phyloP scores from a whole-genome alignment of 192 early-diverging fungal genomes.

The Tieghemiomyces parasiticus region DNA sequence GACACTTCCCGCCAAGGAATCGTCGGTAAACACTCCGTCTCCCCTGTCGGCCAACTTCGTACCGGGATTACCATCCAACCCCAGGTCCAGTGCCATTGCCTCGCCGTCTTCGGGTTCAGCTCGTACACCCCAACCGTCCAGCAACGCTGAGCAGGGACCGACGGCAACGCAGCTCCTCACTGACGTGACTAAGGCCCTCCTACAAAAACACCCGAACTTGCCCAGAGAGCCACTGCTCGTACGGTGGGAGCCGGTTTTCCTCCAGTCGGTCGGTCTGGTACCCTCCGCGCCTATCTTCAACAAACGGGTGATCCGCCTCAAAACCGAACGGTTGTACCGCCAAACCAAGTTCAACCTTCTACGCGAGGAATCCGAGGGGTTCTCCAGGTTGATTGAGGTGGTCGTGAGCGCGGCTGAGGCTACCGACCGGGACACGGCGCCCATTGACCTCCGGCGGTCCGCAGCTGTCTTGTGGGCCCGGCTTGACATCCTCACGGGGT shows the following conservation, averaged over 20 bases:
- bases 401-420: constrained; percentile 20
- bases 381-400: constrained; percentile 52
- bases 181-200: too few relatives aligned
- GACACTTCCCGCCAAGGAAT: too few relatives aligned
- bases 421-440: constrained; percentile 13
- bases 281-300: constrained; percentile 18
- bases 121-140: too few relatives aligned
- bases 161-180: too few relatives aligned
- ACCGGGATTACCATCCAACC: too few relatives aligned
- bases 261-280: constrained; percentile 35
- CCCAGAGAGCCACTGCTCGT: constrained; percentile 31
- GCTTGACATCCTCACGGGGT: constrained; percentile 22
- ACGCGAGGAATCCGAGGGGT: constrained; percentile 70
- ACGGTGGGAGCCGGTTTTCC: constrained; percentile 35
- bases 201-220: too few relatives aligned
- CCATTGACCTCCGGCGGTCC: constrained; percentile 12
- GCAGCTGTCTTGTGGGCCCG: constrained; percentile 11
- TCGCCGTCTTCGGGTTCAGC: too few relatives aligned
- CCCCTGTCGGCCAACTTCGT: too few relatives aligned
- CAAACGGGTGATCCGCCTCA: constrained; percentile 33
- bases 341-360: constrained; percentile 75
- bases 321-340: constrained; percentile 43
- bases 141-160: too few relatives aligned
- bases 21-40: too few relatives aligned
- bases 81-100: too few relatives aligned